Percentiles rank a stretch among this genome's conserved stretches.
These are phyloP conservation scores for Penicillium egyptiacum DNA, from an alignment of 495 filamentous ascomycete genomes.

Conservation along the genomic window DNA sequence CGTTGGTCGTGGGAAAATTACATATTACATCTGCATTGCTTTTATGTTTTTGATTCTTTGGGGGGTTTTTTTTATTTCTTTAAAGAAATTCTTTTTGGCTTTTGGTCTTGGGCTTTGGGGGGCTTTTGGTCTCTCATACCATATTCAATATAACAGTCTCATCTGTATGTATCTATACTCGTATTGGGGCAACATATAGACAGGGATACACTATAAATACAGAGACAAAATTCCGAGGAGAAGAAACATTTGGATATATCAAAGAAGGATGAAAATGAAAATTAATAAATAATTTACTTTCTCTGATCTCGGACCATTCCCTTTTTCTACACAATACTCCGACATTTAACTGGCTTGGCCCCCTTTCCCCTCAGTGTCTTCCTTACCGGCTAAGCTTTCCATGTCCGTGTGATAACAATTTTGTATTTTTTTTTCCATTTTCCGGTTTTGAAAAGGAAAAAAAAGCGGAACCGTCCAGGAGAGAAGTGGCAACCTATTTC, in stretches of 20 bases:
- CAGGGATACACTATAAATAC: not conserved
- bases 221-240: slow-evolving; percentile 1
- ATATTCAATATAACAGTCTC: too few relatives aligned
- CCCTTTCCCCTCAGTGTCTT: slow-evolving; percentile 25
- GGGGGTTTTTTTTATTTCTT: not conserved
- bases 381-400: slow-evolving; percentile 25
- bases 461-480: slow-evolving; percentile 20
- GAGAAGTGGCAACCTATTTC: slow-evolving; percentile 15
- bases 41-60: slow-evolving; percentile 9
- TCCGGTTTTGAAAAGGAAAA: slow-evolving; percentile 5
- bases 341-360: slow-evolving; percentile 24
- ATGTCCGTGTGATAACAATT: slow-evolving; percentile 20
- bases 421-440: slow-evolving; percentile 11
- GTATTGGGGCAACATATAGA: not conserved
- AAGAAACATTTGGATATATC: not conserved
- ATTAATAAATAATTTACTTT: not conserved
- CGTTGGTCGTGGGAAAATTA: slow-evolving; percentile 21
- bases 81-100: not conserved
- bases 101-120: too few relatives aligned
- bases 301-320: slow-evolving; percentile 25
- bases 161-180: too few relatives aligned
- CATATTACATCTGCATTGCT: slow-evolving; percentile 10
- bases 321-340: slow-evolving; percentile 28
- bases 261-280: slow-evolving; percentile 5
- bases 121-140: too few relatives aligned